phyloP scores from a whole-genome alignment of 2,329 filamentous ascomycete genomes.

The Claviceps humidiphila region DNA sequence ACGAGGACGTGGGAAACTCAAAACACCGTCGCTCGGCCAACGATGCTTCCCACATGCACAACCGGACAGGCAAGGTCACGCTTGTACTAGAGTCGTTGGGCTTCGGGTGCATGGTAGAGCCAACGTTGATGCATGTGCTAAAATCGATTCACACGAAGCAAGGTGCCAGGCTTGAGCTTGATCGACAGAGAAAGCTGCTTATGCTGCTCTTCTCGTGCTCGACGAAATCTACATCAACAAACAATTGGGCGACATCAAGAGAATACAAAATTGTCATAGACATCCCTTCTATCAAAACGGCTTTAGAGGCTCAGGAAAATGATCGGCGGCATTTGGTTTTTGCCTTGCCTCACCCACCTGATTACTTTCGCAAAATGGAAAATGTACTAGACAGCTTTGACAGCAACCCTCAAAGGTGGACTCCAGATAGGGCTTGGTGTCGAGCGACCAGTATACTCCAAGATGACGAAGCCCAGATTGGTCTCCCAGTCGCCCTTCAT shows the following conservation, averaged over 20 bases:
- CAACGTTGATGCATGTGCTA: slow-evolving; percentile 46
- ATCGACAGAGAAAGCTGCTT: slow-evolving; percentile 17
- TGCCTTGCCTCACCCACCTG: slow-evolving; percentile 33
- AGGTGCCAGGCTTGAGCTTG: slow-evolving; percentile 17
- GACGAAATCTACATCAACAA: slow-evolving; percentile 4
- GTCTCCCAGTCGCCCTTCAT: slow-evolving; percentile 26
- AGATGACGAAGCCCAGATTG: slow-evolving; percentile 17
- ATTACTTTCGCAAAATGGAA: slow-evolving; percentile 29
- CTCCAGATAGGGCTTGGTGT: slow-evolving; percentile 30
- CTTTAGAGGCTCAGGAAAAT: slow-evolving; percentile 22
- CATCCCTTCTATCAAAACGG: slow-evolving; percentile 31
- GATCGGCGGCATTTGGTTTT: slow-evolving; percentile 30
- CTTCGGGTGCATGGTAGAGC: slow-evolving; percentile 47
- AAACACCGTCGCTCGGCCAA: not conserved
- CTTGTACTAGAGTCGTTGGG: slow-evolving; percentile 35
- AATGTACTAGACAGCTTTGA: slow-evolving; percentile 21
- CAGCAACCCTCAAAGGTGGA: slow-evolving; percentile 23
- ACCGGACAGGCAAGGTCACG: slow-evolving; percentile 18
- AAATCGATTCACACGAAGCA: slow-evolving; percentile 17
- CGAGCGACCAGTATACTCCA: slow-evolving; percentile 33
- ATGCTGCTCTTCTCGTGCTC: slow-evolving; percentile 18
- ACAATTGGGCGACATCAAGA: slow-evolving; percentile 6
- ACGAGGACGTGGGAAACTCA: not conserved
- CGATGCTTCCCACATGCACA: not conserved
- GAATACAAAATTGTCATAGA: slow-evolving; percentile 30